A percentile compares a stretch with the other conserved stretches of the same genome.
Conservation (phyloP, 768 basidiomycete genomes). For the Leccinum ochraceum region DNA sequence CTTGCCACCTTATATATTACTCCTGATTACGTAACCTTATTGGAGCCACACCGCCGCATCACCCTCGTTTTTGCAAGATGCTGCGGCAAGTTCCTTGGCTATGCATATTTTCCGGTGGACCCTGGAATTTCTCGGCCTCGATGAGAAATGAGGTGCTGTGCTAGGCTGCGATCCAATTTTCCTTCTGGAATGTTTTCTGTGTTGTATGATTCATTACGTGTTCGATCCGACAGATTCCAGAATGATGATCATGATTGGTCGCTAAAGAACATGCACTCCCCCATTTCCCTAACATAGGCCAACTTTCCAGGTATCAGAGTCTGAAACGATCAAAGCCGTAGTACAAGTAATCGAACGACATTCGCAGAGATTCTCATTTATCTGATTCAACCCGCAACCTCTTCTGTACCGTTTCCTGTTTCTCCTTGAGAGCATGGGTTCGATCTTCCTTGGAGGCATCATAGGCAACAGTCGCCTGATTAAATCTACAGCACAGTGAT, state of each 20-base stretch:
- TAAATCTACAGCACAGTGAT: constrained; percentile 56
- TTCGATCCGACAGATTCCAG: not conserved
- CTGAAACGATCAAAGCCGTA: not conserved
- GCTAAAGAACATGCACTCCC: not conserved
- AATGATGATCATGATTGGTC: constrained; percentile 10
- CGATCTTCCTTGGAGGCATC: constrained; percentile 90
- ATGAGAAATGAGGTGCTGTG: constrained; percentile 15
- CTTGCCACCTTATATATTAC: constrained; percentile 9
- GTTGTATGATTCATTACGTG: constrained; percentile 16
- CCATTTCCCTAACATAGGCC: not conserved
- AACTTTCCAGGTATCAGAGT: constrained; percentile 10
- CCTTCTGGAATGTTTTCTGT: constrained; percentile 17
- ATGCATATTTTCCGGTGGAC: constrained; percentile 15
- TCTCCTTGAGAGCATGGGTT: constrained; percentile 69
- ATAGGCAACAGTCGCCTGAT: constrained; percentile 76
- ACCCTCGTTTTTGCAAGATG: constrained; percentile 2
- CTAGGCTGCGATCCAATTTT: not conserved
- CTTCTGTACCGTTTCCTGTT: constrained; percentile 62
- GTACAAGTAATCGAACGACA: constrained; percentile 4
- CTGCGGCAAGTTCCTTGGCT: constrained; percentile 15
- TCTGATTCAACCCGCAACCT: constrained; percentile 51
- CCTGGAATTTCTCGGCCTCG: constrained; percentile 8
- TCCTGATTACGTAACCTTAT: constrained; percentile 21
- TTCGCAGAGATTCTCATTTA: not conserved
- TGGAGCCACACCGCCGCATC: constrained; percentile 1